Conservation (phyloP, 2,329 filamentous ascomycete species). For the Cladosporium velox region DNA sequence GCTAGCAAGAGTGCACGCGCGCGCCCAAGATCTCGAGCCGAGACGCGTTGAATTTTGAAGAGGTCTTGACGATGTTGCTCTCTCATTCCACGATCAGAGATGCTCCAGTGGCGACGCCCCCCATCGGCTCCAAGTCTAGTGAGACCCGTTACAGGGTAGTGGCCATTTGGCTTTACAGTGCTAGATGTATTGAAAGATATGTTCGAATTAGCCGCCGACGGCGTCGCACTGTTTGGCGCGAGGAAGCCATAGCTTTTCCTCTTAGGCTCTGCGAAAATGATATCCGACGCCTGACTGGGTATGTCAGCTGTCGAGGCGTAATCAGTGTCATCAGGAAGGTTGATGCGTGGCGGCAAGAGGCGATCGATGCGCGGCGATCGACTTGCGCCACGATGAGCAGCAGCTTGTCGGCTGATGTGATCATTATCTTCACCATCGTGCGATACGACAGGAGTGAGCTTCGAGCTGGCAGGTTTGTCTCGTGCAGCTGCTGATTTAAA, state of each 20-base stretch:
- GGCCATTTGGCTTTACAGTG: not conserved
- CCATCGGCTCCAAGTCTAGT: conserved; percentile 1
- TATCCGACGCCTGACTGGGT: conserved; percentile 11
- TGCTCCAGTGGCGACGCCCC: conserved; percentile 59
- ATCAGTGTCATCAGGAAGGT: conserved; percentile 44
- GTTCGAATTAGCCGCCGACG: conserved; percentile 2
- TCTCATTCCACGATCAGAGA: conserved; percentile 49
- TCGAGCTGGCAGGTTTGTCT: conserved; percentile 21
- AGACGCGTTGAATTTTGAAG: conserved; percentile 50
- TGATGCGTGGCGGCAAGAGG: conserved; percentile 54
- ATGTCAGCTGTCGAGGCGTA: conserved; percentile 20
- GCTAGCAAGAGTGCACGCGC: conserved; percentile 74
- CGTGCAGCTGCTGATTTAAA: conserved; percentile 52
- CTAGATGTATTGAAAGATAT: conserved; percentile 6
- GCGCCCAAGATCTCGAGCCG: conserved; percentile 76
- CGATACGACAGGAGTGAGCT: conserved; percentile 5
- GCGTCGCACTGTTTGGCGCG: not conserved
- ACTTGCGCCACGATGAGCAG: conserved; percentile 40
- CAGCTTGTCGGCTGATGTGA: conserved; percentile 47
- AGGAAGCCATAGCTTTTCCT: conserved; percentile 31
- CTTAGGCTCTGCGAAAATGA: conserved; percentile 21
- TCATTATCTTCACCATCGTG: conserved; percentile 30
- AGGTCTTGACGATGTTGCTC: conserved; percentile 37
- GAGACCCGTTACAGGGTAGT: conserved; percentile 20
- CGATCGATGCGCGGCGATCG: conserved; percentile 47